phyloP scores from a whole-genome alignment of 1,284 basidiomycete species.

The Cutaneotrichosporon spelunceum region DNA sequence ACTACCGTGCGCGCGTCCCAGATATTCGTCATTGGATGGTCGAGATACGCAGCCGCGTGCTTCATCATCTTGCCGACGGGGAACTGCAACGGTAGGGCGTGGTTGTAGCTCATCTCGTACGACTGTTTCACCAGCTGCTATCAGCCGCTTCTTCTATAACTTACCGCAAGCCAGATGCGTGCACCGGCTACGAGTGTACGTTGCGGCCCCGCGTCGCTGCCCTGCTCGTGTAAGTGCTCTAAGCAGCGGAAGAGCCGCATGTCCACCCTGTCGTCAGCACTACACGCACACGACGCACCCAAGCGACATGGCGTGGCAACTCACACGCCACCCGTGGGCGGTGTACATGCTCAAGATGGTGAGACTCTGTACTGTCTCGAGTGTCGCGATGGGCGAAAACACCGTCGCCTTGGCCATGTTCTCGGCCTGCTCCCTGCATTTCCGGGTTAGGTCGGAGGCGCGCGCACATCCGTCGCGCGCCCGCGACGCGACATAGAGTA shows the following conservation, averaged over 20 bases:
- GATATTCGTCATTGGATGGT: constrained; percentile 27
- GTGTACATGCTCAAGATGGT: constrained; percentile 21
- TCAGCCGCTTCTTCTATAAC: neutral
- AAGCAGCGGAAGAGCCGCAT: constrained; percentile 35
- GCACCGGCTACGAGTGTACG: constrained; percentile 24
- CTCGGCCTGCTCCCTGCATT: constrained; percentile 28
- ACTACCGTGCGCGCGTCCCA: constrained; percentile 31
- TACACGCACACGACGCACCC: constrained; percentile 9
- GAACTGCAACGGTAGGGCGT: constrained; percentile 24
- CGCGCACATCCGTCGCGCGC: constrained; percentile 10
- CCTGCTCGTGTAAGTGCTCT: constrained; percentile 22
- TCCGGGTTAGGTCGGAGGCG: constrained; percentile 19
- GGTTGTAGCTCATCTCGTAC: constrained; percentile 31
- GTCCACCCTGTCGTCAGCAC: constrained; percentile 24
- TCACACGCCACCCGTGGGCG: constrained; percentile 30
- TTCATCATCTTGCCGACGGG: constrained; percentile 13
- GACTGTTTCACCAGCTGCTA: constrained; percentile 11
- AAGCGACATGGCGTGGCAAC: constrained; percentile 32
- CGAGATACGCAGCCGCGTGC: constrained; percentile 27
- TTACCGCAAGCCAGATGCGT: constrained; percentile 28
- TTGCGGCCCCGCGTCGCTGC: constrained; percentile 11
- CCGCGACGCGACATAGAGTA: constrained; percentile 26
- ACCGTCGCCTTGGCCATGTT: constrained; percentile 30
- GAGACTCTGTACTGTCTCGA: constrained; percentile 35
- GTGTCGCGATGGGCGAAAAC: constrained; percentile 31